Evolutionary conservation across 768 basidiomycete species (phyloP).

Genomic region (Mycena filopes): DNA sequence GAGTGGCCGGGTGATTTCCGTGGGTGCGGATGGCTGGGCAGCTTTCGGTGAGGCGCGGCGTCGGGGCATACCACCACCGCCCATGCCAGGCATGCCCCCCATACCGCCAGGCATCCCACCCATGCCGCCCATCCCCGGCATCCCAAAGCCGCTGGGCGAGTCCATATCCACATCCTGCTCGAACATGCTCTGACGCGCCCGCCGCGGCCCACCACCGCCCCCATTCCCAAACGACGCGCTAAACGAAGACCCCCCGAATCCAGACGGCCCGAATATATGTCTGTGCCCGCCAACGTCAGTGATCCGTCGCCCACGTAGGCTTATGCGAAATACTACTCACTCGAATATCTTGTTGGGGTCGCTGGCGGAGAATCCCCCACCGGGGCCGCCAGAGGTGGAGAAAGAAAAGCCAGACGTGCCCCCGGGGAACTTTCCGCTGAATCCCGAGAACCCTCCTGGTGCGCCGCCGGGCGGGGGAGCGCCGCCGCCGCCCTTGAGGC

Average conservation of each 20-base stretch:
- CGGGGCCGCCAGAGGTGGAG: conserved; percentile 57
- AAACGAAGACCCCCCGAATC: conserved; percentile 33
- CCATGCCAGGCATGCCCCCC: conserved; percentile 55
- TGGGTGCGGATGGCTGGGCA: conserved; percentile 43
- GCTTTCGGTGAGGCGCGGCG: conserved; percentile 34
- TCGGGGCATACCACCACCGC: conserved; percentile 43
- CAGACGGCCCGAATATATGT: conserved; percentile 61
- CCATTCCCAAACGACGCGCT: conserved; percentile 46
- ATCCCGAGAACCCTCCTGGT: conserved; percentile 48
- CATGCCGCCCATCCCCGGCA: not conserved
- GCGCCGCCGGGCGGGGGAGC: conserved; percentile 61
- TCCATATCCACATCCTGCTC: conserved; percentile 65
- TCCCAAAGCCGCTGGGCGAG: conserved; percentile 41
- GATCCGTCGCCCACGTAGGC: not conserved
- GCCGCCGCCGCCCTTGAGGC: conserved; percentile 79
- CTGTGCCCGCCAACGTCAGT: conserved; percentile 47
- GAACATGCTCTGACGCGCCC: conserved; percentile 36
- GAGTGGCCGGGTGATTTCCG: conserved; percentile 83
- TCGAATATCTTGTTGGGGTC: conserved; percentile 93
- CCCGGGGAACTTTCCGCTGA: conserved; percentile 54
- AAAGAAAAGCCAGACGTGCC: conserved; percentile 68
- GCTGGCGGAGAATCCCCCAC: conserved; percentile 74
- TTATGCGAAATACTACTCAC: conserved; percentile 62
- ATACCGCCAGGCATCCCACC: conserved; percentile 10
- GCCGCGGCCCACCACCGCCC: conserved; percentile 45